phyloP scores from a whole-genome alignment of 805 yeast species.

The Zygotorulaspora chibaensis region DNA sequence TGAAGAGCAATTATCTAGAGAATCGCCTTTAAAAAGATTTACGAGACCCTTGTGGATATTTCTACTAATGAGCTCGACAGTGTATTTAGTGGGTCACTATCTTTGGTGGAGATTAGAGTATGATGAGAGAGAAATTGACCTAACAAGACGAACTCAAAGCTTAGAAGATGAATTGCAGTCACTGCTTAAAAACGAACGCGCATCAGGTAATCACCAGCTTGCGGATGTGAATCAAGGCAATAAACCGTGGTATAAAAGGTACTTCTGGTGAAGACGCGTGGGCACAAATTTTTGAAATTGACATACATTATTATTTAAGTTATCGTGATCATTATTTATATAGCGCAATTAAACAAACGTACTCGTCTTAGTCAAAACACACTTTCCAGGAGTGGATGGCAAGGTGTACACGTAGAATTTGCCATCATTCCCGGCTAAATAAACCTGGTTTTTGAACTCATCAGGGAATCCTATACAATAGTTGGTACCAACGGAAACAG shows the following conservation, averaged over 20 bases:
- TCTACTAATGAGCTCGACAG: conserved; percentile 31
- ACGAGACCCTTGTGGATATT: conserved; percentile 32
- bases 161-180: conserved; percentile 22
- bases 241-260: conserved; percentile 18
- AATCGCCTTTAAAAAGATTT: conserved; percentile 23
- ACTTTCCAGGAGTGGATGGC: conserved; percentile 28
- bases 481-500: conserved; percentile 18
- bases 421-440: conserved; percentile 31
- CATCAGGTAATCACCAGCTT: neutral
- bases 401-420: conserved; percentile 25
- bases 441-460: conserved; percentile 30
- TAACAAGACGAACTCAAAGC: conserved; percentile 14
- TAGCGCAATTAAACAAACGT: conserved; percentile 11
- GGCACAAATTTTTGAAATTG: conserved; percentile 1
- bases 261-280: conserved; percentile 14
- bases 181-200: conserved; percentile 2
- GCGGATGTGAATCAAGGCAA: neutral
- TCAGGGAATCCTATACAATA: conserved; percentile 32
- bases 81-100: conserved; percentile 27
- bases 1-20: conserved; percentile 17
- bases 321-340: neutral
- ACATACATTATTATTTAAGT: neutral
- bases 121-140: conserved; percentile 25
- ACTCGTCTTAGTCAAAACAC: conserved; percentile 29
- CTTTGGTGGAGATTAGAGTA: conserved; percentile 32